Conservation (phyloP, 805 yeast species). For the Starmerella vitae region DNA sequence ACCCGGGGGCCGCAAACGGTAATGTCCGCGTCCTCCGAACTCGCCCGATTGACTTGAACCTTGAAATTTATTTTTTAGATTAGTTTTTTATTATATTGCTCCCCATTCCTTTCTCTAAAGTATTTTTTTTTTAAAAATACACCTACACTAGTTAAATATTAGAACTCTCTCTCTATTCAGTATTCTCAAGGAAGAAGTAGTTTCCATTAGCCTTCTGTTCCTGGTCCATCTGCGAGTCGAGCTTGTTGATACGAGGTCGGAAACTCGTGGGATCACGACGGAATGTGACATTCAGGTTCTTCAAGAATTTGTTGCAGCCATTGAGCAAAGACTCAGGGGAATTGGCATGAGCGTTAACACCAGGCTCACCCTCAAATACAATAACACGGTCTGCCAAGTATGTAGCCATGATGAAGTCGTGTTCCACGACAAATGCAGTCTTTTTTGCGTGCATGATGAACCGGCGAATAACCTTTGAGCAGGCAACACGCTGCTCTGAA, state of each 20-base stretch:
- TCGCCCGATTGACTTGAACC: too few species aligned
- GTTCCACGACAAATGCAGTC: slow-evolving; percentile 99
- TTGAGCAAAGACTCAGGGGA: slow-evolving; percentile 87
- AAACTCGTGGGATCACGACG: slow-evolving; percentile 97
- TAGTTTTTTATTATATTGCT: too few species aligned
- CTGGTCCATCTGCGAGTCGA: slow-evolving; percentile 97
- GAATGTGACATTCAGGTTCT: slow-evolving; percentile 93
- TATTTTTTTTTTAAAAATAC: too few species aligned
- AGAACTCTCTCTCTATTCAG: slow-evolving; percentile 24
- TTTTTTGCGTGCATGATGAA: slow-evolving; percentile 91
- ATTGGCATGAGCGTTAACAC: slow-evolving; percentile 70
- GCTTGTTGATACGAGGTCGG: slow-evolving; percentile 97
- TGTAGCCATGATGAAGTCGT: slow-evolving; percentile 99
- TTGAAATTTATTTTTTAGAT: too few species aligned
- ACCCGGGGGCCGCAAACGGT: too few species aligned
- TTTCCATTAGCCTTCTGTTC: slow-evolving; percentile 89
- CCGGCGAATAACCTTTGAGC: slow-evolving; percentile 96
- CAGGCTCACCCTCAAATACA: slow-evolving; percentile 93
- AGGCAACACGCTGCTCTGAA: slow-evolving; percentile 98
- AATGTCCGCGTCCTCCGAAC: too few species aligned
- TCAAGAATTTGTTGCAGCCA: slow-evolving; percentile 93
- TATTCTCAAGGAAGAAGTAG: slow-evolving; percentile 84
- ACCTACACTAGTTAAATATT: neutral
- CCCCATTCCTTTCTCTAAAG: neutral
- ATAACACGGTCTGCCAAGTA: slow-evolving; percentile 97